Evolutionary conservation across 1,139 yeast species (phyloP), one percentile per base, ranked within the genome.

Genomic region (Lodderomyces parapsilosis): DNA sequence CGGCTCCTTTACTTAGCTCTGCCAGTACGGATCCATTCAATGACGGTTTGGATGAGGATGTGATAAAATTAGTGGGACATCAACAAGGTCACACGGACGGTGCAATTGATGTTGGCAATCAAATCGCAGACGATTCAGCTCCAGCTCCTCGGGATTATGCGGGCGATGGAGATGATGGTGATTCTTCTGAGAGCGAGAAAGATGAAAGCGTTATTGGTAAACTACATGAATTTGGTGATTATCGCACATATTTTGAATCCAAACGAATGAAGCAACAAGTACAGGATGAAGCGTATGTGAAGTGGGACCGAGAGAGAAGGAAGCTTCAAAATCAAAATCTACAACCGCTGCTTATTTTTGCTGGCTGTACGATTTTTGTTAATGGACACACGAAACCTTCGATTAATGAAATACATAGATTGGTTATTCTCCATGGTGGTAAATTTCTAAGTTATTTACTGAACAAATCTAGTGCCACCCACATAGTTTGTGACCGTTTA

Each of bases 351-450:
- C 71, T 68, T 1, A 65, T 90, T 0, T 90, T 93, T 57, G 55
- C 63, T 41, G 81, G 76, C 2, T 86, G 93, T 58, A 64, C 70
- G 1, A 73, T 91, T 4, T 82, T 84, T 58, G 89, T 93, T 18
- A 91, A 90, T 56, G 99, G 99, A 0, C 81, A 85, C 55, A 93
- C 98, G 0, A 65, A 65, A 3, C 97, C 98, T 0, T 81, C 93
- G 6, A 74, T 89, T 13, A 69, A 77, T 40, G 86, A 81, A 49
- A 68, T 93, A 23, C 93, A 87, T 56, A 74, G 83, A 44, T 56
- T 87, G 50, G 82, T 93, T 4, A 79, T 87, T 3, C 55, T 80
- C 7, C 78, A 90, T 59, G 98, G 98, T 0, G 99, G 99, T 0
- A 74, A 68, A 45, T 88, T 87, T 52, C 60, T 86, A 20, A 83